These are phyloP conservation scores for Laguncularia racemosa DNA, from an alignment of 345 rosid species.

Conservation along the genomic window DNA sequence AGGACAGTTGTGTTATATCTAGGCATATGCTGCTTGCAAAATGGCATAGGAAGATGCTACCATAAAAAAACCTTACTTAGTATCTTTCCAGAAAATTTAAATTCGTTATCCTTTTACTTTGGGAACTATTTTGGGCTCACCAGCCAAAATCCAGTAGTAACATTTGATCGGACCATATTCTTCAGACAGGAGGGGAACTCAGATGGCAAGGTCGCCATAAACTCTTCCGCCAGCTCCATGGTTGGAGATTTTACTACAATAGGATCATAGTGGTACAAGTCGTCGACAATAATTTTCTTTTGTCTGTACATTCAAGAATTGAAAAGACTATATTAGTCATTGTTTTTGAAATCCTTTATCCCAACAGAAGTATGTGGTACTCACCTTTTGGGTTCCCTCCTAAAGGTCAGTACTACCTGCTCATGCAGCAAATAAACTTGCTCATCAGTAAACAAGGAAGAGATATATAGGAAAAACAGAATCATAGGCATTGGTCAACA, in stretches of 20 bases:
- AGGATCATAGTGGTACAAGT: constrained; percentile 13
- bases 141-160: constrained; percentile 60
- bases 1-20: constrained; percentile 27
- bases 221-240: constrained; percentile 33
- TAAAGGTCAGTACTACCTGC: too few species aligned
- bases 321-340: too few species aligned
- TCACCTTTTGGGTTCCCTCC: too few species aligned
- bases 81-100: background rate
- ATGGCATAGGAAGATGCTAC: constrained; percentile 31
- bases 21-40: constrained; percentile 27
- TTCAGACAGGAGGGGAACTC: constrained; percentile 49
- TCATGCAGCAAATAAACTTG: too few species aligned
- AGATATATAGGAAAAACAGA: too few species aligned
- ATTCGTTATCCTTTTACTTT: background rate
- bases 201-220: constrained; percentile 44
- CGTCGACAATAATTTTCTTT: constrained; percentile 19
- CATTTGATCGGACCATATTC: constrained; percentile 52
- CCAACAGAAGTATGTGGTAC: too few species aligned
- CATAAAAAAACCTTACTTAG: constrained; percentile 3
- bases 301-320: constrained; percentile 10
- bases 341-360: too few species aligned
- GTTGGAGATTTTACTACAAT: constrained; percentile 20
- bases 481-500: too few species aligned
- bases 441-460: too few species aligned
- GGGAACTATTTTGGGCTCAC: constrained; percentile 15